phyloP scores from a whole-genome alignment of 768 basidiomycete species.

The Paxillus rubicundulus region DNA sequence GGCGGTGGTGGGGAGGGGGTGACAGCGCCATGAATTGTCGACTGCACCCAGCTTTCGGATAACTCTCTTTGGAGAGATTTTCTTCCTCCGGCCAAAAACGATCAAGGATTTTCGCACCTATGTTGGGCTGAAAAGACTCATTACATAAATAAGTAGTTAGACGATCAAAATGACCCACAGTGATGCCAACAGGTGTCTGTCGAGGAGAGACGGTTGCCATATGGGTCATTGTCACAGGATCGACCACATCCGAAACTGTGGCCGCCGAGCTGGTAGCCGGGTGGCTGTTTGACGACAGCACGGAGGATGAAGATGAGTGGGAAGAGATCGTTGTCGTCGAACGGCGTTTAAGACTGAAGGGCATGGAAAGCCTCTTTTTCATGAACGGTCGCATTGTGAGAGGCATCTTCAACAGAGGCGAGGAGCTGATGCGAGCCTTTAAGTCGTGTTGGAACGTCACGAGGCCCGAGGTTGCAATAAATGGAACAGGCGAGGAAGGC shows the following conservation, averaged over 20 bases:
- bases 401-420: constrained; percentile 24
- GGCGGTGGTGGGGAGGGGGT: constrained; percentile 31
- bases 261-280: constrained; percentile 1
- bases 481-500: constrained; percentile 25
- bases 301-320: constrained; percentile 17
- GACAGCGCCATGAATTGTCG: constrained; percentile 20
- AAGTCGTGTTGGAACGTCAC: constrained; percentile 29
- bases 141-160: neutral
- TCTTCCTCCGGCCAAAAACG: constrained; percentile 34
- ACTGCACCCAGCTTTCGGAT: constrained; percentile 3
- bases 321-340: constrained; percentile 24
- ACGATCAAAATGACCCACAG: constrained; percentile 16
- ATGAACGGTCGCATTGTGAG: constrained; percentile 26
- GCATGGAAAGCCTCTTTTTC: constrained; percentile 27
- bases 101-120: constrained; percentile 30
- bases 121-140: constrained; percentile 20
- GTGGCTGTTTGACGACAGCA: constrained; percentile 12
- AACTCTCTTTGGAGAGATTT: constrained; percentile 18
- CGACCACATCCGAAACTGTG: constrained; percentile 18
- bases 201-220: constrained; percentile 1
- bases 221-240: constrained; percentile 16
- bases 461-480: constrained; percentile 26
- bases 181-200: neutral
- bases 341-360: constrained; percentile 24
- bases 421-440: constrained; percentile 28